Conservation (phyloP, 805 yeast genomes). For the Pichia heedii region DNA sequence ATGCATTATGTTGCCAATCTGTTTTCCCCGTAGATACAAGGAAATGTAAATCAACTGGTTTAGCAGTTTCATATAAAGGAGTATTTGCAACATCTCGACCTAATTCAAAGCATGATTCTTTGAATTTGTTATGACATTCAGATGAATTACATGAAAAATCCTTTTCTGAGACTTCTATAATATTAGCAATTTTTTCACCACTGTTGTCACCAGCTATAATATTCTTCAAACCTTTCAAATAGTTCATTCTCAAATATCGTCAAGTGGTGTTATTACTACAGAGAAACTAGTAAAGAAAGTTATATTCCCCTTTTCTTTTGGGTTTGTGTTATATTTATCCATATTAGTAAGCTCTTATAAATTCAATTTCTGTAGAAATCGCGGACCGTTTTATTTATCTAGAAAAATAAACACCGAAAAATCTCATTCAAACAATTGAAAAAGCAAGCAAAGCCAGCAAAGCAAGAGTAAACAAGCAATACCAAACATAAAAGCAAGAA, state of each 20-base stretch:
- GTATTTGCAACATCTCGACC: conserved; percentile 21
- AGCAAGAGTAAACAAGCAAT: too few species aligned
- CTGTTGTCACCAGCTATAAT: conserved; percentile 10
- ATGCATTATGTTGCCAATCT: conserved; percentile 81
- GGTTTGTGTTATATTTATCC: too few species aligned
- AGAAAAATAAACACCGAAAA: too few species aligned
- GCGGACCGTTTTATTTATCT: too few species aligned
- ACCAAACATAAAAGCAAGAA: too few species aligned
- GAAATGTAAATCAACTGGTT: conserved; percentile 61
- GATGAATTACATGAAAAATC: conserved; percentile 40
- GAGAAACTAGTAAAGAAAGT: too few species aligned
- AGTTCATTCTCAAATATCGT: conserved; percentile 20
- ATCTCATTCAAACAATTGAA: too few species aligned
- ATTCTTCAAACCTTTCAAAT: conserved; percentile 14
- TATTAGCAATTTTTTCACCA: conserved; percentile 25
- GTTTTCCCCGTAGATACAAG: conserved; percentile 74
- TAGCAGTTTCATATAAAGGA: conserved; percentile 63
- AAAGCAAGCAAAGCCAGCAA: too few species aligned
- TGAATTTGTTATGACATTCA: conserved; percentile 33
- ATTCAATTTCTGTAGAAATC: too few species aligned
- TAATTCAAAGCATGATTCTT: conserved; percentile 28
- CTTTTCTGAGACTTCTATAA: conserved; percentile 40
- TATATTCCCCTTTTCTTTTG: too few species aligned
- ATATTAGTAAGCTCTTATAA: too few species aligned
- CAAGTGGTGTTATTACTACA: too few species aligned